phyloP scores from a whole-genome alignment of 2,329 filamentous ascomycete species.

The Sclerotinia subarctica region DNA sequence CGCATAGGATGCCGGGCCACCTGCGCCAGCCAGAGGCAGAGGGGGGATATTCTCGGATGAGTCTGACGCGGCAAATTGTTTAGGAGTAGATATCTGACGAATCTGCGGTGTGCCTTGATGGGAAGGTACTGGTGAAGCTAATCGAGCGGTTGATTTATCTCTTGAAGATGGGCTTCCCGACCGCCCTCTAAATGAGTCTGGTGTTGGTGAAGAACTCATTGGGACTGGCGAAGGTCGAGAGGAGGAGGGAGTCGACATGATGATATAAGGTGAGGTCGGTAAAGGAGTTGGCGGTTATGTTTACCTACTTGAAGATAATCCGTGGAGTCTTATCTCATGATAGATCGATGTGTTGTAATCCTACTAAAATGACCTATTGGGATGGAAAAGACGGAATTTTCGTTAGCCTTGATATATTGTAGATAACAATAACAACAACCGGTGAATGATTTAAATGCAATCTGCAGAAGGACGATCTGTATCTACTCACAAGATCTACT shows the following conservation, averaged over 20 bases:
- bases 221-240: constrained; percentile 41
- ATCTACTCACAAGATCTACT: background rate
- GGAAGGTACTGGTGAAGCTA: constrained; percentile 55
- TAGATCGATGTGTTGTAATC: constrained; percentile 14
- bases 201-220: constrained; percentile 47
- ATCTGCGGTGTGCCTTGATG: constrained; percentile 47
- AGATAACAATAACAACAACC: background rate
- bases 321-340: constrained; percentile 22
- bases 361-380: constrained; percentile 9
- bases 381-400: background rate
- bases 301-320: background rate
- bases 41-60: constrained; percentile 52
- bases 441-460: background rate
- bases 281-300: constrained; percentile 5
- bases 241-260: constrained; percentile 40
- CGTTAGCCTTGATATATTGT: constrained; percentile 1
- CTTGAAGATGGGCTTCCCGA: constrained; percentile 44
- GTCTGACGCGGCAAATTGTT: constrained; percentile 42
- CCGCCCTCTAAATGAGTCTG: constrained; percentile 26
- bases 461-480: background rate
- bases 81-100: constrained; percentile 48
- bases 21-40: constrained; percentile 49
- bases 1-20: constrained; percentile 54
- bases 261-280: constrained; percentile 13
- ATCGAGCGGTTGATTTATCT: constrained; percentile 58